Conservation (phyloP, 306 rosid genomes). For the Rubus parviflorus region DNA sequence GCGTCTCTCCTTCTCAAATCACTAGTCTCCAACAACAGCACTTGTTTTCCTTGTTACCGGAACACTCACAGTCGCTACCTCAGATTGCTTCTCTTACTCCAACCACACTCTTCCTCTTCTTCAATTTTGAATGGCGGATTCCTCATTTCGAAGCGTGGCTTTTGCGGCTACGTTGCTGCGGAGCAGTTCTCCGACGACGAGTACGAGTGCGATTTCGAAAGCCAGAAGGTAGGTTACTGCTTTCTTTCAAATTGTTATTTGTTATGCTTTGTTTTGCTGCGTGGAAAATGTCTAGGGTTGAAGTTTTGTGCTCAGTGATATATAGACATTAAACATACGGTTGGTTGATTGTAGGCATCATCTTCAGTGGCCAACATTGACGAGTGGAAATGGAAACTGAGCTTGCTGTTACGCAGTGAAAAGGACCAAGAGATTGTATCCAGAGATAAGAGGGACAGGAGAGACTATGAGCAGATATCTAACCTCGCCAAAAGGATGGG, state of each 20-base stretch:
- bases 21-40: not conserved
- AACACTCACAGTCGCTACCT: conserved; percentile 10
- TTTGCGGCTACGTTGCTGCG: conserved; percentile 50
- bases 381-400: conserved; percentile 98
- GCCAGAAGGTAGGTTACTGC: conserved; percentile 44
- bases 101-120: conserved; percentile 23
- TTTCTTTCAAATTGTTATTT: not conserved
- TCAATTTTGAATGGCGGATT: conserved; percentile 23
- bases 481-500: conserved; percentile 94
- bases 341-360: conserved; percentile 46
- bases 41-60: not conserved
- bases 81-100: conserved; percentile 26
- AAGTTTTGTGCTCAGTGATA: too few relatives aligned
- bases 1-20: conserved; percentile 5
- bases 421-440: conserved; percentile 92
- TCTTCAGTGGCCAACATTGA: conserved; percentile 94
- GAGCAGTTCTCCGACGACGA: conserved; percentile 96
- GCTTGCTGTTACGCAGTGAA: conserved; percentile 76
- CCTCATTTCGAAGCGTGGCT: conserved; percentile 37
- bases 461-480: conserved; percentile 93
- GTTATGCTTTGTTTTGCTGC: too few relatives aligned
- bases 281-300: not conserved
- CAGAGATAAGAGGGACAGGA: conserved; percentile 81
- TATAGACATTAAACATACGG: not conserved
- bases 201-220: conserved; percentile 68